phyloP scores from a whole-genome alignment of 202 grass and related monocot genomes.

The Schoenoplectus triqueter region DNA sequence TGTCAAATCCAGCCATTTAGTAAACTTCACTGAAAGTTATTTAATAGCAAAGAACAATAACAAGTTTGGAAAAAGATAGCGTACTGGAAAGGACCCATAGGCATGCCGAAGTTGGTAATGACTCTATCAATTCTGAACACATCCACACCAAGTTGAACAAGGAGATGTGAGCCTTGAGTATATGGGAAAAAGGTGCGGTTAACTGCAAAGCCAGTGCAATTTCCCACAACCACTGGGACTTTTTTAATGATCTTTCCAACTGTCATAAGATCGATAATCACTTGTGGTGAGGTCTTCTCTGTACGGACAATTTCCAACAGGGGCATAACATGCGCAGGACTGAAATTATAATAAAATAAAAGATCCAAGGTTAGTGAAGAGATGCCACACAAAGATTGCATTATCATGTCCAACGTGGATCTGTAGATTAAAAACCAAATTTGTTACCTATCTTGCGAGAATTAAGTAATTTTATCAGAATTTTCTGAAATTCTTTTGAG shows the following conservation, averaged over 20 bases:
- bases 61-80: conserved; percentile 39
- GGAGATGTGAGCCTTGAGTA: conserved; percentile 64
- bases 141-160: conserved; percentile 90
- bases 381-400: conserved; percentile 35
- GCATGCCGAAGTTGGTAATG: conserved; percentile 91
- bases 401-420: neutral
- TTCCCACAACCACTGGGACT: conserved; percentile 93
- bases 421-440: neutral
- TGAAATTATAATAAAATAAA: conserved; percentile 49
- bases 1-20: neutral
- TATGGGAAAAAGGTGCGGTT: conserved; percentile 99
- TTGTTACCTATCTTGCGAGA: neutral
- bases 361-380: conserved; percentile 37
- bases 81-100: conserved; percentile 99
- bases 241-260: conserved; percentile 98
- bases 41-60: neutral
- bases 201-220: conserved; percentile 96
- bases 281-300: conserved; percentile 93
- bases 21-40: neutral
- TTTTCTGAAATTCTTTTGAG: neutral
- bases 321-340: conserved; percentile 98
- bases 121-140: conserved; percentile 85
- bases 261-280: conserved; percentile 83
- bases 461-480: neutral
- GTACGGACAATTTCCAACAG: conserved; percentile 97